phyloP scores from a whole-genome alignment of 768 basidiomycete genomes.

The Suillus tomentosus region DNA sequence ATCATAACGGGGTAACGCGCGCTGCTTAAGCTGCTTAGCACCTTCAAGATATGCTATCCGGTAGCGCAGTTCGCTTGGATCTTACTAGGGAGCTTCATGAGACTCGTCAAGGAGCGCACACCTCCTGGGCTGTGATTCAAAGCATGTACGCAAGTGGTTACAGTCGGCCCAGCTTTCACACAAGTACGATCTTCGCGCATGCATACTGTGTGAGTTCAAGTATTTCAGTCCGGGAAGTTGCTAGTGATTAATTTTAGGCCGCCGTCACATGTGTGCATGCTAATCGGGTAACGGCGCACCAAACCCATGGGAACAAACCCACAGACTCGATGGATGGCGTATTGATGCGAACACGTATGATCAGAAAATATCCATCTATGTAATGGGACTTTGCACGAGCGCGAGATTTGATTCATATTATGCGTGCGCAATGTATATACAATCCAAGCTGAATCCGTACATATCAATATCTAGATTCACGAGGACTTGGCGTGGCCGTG shows the following conservation, averaged over 20 bases:
- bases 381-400: background rate
- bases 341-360: background rate
- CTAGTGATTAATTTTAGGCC: slow-evolving; percentile 9
- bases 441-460: background rate
- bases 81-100: background rate
- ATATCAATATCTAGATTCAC: background rate
- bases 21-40: background rate
- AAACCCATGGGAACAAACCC: slow-evolving; percentile 5
- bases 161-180: background rate
- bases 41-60: background rate
- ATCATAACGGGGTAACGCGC: background rate
- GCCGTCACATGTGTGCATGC: slow-evolving; percentile 1
- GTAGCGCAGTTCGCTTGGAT: background rate
- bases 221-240: background rate
- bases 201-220: slow-evolving; percentile 1
- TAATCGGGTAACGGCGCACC: slow-evolving; percentile 1
- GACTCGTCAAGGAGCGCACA: no score
- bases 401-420: background rate
- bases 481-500: slow-evolving; percentile 23
- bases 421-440: slow-evolving; percentile 2
- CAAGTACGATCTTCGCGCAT: background rate
- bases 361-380: background rate
- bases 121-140: background rate
- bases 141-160: background rate
- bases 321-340: background rate